These are phyloP conservation scores for Magnusiomyces starmeri DNA, from an alignment of 1,139 yeast genomes.

Conservation along the genomic window DNA sequence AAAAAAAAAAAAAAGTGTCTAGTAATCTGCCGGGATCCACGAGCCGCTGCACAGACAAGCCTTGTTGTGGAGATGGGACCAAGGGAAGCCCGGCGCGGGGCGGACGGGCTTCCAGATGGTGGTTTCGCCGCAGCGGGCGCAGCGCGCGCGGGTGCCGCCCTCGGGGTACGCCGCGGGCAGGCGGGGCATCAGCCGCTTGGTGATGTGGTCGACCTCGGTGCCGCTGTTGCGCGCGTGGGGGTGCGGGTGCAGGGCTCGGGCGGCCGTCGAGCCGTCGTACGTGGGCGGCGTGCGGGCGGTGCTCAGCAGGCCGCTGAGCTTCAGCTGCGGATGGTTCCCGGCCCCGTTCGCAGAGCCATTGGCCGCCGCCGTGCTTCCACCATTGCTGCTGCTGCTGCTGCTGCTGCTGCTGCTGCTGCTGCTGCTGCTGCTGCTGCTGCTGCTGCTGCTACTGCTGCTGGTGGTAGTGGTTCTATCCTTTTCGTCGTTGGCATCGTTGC, in stretches of 20 bases:
- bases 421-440: neutral
- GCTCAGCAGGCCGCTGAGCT: no score
- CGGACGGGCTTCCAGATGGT: slow-evolving; percentile 39
- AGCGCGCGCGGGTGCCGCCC: slow-evolving; percentile 37
- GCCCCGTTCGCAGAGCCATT: neutral
- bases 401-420: neutral
- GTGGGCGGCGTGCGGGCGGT: no score
- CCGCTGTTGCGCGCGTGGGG: slow-evolving; percentile 1
- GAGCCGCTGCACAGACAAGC: slow-evolving; percentile 71
- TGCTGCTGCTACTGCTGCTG: no score
- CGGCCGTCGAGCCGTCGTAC: neutral
- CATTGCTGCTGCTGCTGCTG: neutral
- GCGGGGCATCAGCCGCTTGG: slow-evolving; percentile 30
- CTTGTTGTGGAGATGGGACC: slow-evolving; percentile 71
- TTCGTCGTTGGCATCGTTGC: neutral
- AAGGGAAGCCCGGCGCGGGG: slow-evolving; percentile 39
- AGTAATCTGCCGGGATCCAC: slow-evolving; percentile 15
- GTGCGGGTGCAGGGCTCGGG: slow-evolving; percentile 5
- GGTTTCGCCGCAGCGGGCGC: slow-evolving; percentile 62
- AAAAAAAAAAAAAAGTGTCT: neutral
- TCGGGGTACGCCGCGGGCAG: slow-evolving; percentile 18
- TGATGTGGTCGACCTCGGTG: slow-evolving; percentile 26
- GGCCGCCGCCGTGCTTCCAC: neutral
- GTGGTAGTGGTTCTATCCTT: neutral
- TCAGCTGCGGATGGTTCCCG: no score